These are phyloP conservation scores for Stephania yunnanensis DNA, from an alignment of 164 flowering plant species.

Conservation along the genomic window DNA sequence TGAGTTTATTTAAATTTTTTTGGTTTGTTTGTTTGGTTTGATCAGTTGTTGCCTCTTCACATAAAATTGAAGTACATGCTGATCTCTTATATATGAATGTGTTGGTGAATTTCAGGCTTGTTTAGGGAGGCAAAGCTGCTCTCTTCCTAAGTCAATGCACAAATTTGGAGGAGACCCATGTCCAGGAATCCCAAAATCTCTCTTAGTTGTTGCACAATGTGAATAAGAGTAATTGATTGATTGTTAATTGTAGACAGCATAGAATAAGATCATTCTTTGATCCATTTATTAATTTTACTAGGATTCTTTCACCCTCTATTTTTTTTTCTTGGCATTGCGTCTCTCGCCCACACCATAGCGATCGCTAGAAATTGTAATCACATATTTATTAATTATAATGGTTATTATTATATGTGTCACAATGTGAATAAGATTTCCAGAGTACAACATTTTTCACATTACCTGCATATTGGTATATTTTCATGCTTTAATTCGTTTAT, in stretches of 20 bases:
- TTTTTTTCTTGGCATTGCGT: neutral
- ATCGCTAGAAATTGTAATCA: too few species aligned
- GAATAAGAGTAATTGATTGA: constrained; percentile 5
- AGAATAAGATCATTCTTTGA: neutral
- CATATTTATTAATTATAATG: too few species aligned
- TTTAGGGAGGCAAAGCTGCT: constrained; percentile 39
- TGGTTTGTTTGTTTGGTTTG: neutral
- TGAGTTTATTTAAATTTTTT: constrained; percentile 12
- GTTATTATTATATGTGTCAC: neutral
- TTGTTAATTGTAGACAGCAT: neutral
- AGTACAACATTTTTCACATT: too few species aligned
- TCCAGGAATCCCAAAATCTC: constrained; percentile 35
- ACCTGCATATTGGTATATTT: too few species aligned
- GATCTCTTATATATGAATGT: neutral
- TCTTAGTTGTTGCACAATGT: constrained; percentile 48
- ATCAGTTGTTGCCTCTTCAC: neutral
- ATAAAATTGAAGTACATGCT: neutral
- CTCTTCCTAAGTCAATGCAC: constrained; percentile 20
- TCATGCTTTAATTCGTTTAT: too few species aligned
- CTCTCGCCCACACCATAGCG: too few species aligned
- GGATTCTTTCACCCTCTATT: neutral
- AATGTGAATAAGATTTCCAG: too few species aligned
- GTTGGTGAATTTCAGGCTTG: constrained; percentile 37
- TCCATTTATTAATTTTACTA: neutral
- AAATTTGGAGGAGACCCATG: constrained; percentile 50